Percentiles rank a stretch among this genome's conserved stretches.
These are phyloP conservation scores for Turritis glabra DNA, from an alignment of 345 rosid species.

Conservation along the genomic window DNA sequence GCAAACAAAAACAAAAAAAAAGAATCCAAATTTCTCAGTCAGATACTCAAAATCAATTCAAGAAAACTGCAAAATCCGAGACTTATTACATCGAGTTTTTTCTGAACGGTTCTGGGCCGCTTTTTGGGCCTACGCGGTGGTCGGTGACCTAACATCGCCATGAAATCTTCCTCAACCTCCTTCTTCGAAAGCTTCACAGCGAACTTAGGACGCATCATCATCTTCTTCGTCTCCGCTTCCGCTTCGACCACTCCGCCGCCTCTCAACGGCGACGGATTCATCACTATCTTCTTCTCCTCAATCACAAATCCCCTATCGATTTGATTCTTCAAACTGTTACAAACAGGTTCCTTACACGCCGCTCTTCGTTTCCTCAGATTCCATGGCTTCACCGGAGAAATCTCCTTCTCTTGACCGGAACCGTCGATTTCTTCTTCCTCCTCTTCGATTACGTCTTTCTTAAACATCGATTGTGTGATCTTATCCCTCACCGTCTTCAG, in stretches of 20 bases:
- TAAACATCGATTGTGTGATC: slow-evolving; percentile 48
- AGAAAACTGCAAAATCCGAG: neutral
- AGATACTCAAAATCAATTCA: neutral
- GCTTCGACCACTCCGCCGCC: slow-evolving; percentile 32
- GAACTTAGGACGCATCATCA: slow-evolving; percentile 47
- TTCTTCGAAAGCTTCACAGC: slow-evolving; percentile 52
- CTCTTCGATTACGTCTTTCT: slow-evolving; percentile 37
- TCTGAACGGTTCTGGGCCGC: slow-evolving; percentile 67
- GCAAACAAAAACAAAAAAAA: slow-evolving; percentile 14
- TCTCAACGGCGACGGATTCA: slow-evolving; percentile 39
- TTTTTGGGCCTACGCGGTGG: slow-evolving; percentile 80
- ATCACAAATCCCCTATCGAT: slow-evolving; percentile 31
- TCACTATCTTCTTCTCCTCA: slow-evolving; percentile 38
- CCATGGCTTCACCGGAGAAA: slow-evolving; percentile 61
- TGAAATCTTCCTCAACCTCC: slow-evolving; percentile 76
- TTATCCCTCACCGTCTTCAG: slow-evolving; percentile 53
- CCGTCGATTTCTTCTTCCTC: slow-evolving; percentile 31
- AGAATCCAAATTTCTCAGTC: slow-evolving; percentile 6
- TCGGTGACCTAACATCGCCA: slow-evolving; percentile 50
- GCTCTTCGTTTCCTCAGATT: slow-evolving; percentile 79
- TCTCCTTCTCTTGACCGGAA: slow-evolving; percentile 31
- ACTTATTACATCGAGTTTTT: slow-evolving; percentile 72
- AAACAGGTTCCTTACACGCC: slow-evolving; percentile 57
- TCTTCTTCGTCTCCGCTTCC: slow-evolving; percentile 38
- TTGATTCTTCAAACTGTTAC: neutral